Percentiles rank a stretch among this genome's conserved stretches.
Evolutionary conservation across 768 basidiomycete species (phyloP).

Genomic region (Trametes punicea): DNA sequence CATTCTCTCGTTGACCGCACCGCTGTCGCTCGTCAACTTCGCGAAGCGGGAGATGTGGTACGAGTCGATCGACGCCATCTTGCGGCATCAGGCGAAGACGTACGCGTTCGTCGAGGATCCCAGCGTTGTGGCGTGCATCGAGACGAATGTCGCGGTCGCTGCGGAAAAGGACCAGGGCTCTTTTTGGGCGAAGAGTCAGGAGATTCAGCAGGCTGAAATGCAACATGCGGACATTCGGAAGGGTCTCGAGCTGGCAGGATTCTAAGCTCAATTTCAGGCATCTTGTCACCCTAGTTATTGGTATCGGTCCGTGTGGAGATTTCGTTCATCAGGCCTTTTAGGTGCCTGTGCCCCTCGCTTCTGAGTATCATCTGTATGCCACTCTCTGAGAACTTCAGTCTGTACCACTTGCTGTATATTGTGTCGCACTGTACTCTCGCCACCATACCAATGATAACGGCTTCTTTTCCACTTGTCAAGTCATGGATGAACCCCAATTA

Average conservation of each 20-base stretch:
- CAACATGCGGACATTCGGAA: constrained; percentile 63
- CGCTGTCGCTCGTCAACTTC: constrained; percentile 43
- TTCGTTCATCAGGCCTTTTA: background rate
- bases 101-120: constrained; percentile 50
- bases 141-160: constrained; percentile 39
- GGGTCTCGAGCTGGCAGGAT: constrained; percentile 66
- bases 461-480: too few species aligned
- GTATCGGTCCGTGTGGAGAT: constrained; percentile 4
- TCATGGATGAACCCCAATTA: too few species aligned
- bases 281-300: constrained; percentile 9
- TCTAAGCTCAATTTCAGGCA: constrained; percentile 34
- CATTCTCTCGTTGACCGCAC: constrained; percentile 18
- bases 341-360: constrained; percentile 1
- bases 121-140: constrained; percentile 45
- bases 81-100: constrained; percentile 52
- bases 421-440: background rate
- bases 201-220: constrained; percentile 55
- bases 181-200: constrained; percentile 59
- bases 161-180: constrained; percentile 43
- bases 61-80: constrained; percentile 50
- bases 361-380: background rate
- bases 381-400: background rate
- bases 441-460: background rate
- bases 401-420: constrained; percentile 6
- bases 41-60: constrained; percentile 54